Percentiles rank a stretch among this genome's conserved stretches.
phyloP scores from a whole-genome alignment of 108 stramenopile species.

The Skeletonema menzelii region DNA sequence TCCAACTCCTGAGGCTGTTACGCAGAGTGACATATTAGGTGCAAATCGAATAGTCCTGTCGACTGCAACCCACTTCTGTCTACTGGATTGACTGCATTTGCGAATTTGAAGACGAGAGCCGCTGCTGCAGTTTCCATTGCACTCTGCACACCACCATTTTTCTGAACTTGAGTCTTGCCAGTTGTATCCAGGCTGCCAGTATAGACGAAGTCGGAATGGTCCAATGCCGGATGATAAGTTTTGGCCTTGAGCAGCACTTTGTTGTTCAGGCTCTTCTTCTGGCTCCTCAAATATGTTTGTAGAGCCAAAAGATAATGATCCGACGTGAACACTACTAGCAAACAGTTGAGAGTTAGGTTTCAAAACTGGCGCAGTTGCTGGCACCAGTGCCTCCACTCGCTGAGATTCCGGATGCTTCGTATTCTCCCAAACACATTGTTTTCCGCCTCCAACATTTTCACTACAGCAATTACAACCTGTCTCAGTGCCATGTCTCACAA shows the following conservation, averaged over 20 bases:
- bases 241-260: background rate
- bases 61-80: constrained; percentile 22
- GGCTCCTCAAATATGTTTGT: background rate
- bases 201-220: constrained; percentile 10
- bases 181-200: constrained; percentile 20
- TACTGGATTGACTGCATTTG: background rate
- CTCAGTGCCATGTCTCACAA: constrained; percentile 1
- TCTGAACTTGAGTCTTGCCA: constrained; percentile 13
- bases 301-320: background rate
- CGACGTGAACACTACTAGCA: background rate
- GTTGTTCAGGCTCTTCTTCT: background rate
- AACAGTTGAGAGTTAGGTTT: background rate
- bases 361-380: background rate
- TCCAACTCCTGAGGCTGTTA: constrained; percentile 11
- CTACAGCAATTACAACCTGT: constrained; percentile 12
- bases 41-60: constrained; percentile 17
- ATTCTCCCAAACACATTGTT: constrained; percentile 17
- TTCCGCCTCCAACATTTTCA: constrained; percentile 7
- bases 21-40: constrained; percentile 1
- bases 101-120: constrained; percentile 1
- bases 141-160: constrained; percentile 22
- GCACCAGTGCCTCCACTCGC: background rate
- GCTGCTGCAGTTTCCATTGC: constrained; percentile 2
- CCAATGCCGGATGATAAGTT: background rate
- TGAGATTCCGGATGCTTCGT: constrained; percentile 12